Conservation (phyloP, 1,284 basidiomycete genomes). For the Mycosarcoma mackinlayi region DNA sequence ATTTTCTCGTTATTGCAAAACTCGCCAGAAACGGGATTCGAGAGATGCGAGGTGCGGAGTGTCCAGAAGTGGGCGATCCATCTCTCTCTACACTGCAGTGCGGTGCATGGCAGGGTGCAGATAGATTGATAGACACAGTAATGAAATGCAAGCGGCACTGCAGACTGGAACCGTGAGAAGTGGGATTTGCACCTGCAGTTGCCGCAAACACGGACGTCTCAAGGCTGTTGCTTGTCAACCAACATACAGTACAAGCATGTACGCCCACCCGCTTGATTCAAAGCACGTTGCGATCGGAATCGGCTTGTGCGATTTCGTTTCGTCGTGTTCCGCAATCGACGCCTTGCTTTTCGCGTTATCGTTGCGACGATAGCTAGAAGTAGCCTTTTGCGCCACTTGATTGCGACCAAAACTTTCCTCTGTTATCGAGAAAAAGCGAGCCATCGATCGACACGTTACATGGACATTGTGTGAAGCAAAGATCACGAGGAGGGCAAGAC, state of each 20-base stretch:
- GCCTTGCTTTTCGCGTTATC: neutral
- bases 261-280: neutral
- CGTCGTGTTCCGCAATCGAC: neutral
- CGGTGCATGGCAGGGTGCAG: neutral
- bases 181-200: too few relatives aligned
- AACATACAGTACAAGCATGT: too few relatives aligned
- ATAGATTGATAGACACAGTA: too few relatives aligned
- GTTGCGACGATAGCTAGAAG: neutral
- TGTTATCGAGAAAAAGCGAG: neutral
- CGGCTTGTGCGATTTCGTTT: too few relatives aligned
- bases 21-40: too few relatives aligned
- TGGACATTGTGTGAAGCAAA: too few relatives aligned
- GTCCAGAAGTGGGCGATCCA: neutral
- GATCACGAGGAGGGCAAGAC: too few relatives aligned
- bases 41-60: neutral
- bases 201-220: too few relatives aligned
- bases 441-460: too few relatives aligned
- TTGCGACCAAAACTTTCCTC: too few relatives aligned
- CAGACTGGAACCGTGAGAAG: neutral
- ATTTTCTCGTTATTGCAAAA: too few relatives aligned
- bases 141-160: too few relatives aligned
- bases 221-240: conserved; percentile 4
- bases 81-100: neutral
- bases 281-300: neutral
- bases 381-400: neutral